These are phyloP conservation scores for Solanum stenotomum DNA, from an alignment of 257 asterid genomes.

Conservation along the genomic window DNA sequence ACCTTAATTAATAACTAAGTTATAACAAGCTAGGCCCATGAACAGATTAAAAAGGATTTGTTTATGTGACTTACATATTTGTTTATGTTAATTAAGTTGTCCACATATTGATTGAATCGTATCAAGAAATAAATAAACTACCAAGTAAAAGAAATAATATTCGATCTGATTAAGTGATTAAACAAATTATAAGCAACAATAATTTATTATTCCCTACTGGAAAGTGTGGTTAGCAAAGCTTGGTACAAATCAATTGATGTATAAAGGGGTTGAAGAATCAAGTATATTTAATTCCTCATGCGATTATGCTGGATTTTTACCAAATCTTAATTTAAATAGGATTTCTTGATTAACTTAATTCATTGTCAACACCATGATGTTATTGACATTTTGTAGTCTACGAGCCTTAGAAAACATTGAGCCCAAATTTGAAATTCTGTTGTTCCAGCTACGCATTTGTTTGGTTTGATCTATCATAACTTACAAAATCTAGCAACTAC, in stretches of 20 bases:
- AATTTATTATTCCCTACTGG: not conserved
- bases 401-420: not conserved
- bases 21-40: not conserved
- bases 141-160: not conserved
- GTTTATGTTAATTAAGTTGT: not conserved
- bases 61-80: not conserved
- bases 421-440: not conserved
- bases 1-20: not conserved
- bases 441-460: not conserved
- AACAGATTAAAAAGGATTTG: not conserved
- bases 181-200: not conserved
- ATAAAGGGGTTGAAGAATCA: not conserved
- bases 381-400: not conserved
- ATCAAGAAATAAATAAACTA: not conserved
- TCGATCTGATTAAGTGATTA: not conserved
- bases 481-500: not conserved
- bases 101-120: not conserved
- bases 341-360: not conserved
- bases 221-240: not conserved
- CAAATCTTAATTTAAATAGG: not conserved
- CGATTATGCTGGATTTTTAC: not conserved
- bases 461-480: not conserved
- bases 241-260: not conserved
- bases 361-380: not conserved
- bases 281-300: not conserved